Evolutionary conservation across 2,329 filamentous ascomycete genomes (phyloP).

Genomic region (Sodiomyces alkalinus): DNA sequence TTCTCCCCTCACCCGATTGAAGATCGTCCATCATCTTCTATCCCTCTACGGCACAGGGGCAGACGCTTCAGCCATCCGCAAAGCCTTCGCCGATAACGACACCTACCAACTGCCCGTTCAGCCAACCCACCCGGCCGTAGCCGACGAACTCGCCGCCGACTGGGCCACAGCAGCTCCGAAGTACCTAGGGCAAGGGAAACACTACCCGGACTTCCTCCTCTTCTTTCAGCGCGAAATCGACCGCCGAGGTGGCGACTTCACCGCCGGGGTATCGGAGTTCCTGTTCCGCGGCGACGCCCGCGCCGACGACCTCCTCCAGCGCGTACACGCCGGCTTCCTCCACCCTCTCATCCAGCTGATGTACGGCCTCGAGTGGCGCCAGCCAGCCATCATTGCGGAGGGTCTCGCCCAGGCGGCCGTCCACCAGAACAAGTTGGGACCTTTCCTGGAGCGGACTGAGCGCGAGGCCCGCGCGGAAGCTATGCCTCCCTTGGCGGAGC

Average conservation of each 20-base stretch:
- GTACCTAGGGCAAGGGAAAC: conserved; percentile 44
- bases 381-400: conserved; percentile 69
- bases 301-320: conserved; percentile 52
- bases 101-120: conserved; percentile 47
- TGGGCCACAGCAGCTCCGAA: conserved; percentile 33
- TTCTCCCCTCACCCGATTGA: conserved; percentile 4
- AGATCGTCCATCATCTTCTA: conserved; percentile 61
- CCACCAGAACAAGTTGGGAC: conserved; percentile 41
- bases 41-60: conserved; percentile 65
- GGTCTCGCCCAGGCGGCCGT: conserved; percentile 63
- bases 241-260: conserved; percentile 17
- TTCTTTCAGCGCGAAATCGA: conserved; percentile 63
- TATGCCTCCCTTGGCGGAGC: conserved; percentile 32
- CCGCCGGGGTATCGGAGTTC: conserved; percentile 46
- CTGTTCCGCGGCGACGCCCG: conserved; percentile 51
- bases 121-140: conserved; percentile 29
- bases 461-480: conserved; percentile 19
- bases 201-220: conserved; percentile 59
- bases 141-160: conserved; percentile 38
- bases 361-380: conserved; percentile 69
- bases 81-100: conserved; percentile 48
- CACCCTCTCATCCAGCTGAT: conserved; percentile 78
- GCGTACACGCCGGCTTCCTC: conserved; percentile 54
- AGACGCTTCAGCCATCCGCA: conserved; percentile 38
- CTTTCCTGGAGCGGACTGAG: conserved; percentile 40